Evolutionary conservation across 2,329 filamentous ascomycete species (phyloP).

Genomic region (Aspergillus novoparasiticus): DNA sequence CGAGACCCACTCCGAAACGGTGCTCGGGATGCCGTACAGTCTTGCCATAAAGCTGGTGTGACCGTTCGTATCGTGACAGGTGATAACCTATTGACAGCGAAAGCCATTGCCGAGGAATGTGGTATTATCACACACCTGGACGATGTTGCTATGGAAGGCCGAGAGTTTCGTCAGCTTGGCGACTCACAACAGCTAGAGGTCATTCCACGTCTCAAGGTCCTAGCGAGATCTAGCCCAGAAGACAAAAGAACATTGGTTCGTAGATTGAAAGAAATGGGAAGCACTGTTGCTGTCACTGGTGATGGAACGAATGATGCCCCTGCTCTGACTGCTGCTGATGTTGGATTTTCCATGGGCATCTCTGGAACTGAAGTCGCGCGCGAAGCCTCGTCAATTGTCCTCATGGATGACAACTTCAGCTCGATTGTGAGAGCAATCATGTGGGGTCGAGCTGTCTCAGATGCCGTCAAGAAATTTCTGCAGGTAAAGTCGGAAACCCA

Average conservation of each 20-base stretch:
- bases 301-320: slow-evolving; percentile 64
- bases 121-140: slow-evolving; percentile 55
- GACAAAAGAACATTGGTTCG: slow-evolving; percentile 61
- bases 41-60: slow-evolving; percentile 64
- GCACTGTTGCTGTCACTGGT: slow-evolving; percentile 59
- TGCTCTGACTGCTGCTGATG: slow-evolving; percentile 60
- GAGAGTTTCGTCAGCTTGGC: slow-evolving; percentile 59
- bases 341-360: slow-evolving; percentile 64
- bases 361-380: slow-evolving; percentile 63
- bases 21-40: slow-evolving; percentile 62
- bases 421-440: slow-evolving; percentile 63
- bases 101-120: slow-evolving; percentile 67
- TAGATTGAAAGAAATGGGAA: slow-evolving; percentile 56
- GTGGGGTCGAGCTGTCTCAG: slow-evolving; percentile 62
- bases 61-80: slow-evolving; percentile 68
- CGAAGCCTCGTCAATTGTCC: slow-evolving; percentile 62
- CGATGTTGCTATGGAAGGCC: slow-evolving; percentile 63
- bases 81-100: slow-evolving; percentile 67
- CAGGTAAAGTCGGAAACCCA: slow-evolving; percentile 36
- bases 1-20: slow-evolving; percentile 65
- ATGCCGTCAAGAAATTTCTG: slow-evolving; percentile 61
- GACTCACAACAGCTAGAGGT: slow-evolving; percentile 54
- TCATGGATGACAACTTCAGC: slow-evolving; percentile 55
- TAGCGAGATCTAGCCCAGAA: slow-evolving; percentile 62
- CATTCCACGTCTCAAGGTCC: slow-evolving; percentile 57